Evolutionary conservation across 2,329 filamentous ascomycete genomes (phyloP).

Genomic region (Keithomyces neogunnii): DNA sequence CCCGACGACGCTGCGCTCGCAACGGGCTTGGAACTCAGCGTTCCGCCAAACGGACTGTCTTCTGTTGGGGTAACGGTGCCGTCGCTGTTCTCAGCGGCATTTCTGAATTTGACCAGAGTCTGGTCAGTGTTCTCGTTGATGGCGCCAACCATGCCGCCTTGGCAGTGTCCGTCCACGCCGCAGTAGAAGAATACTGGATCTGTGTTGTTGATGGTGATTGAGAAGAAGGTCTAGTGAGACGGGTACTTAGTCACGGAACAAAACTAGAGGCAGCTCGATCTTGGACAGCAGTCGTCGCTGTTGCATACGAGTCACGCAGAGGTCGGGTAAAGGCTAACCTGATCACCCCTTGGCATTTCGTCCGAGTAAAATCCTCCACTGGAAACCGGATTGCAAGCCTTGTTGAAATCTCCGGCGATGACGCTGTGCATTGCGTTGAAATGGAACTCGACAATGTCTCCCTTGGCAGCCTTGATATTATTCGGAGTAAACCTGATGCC

Average conservation of each 20-base stretch:
- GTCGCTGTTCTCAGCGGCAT: conserved; percentile 7
- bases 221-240: conserved; percentile 8
- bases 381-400: conserved; percentile 34
- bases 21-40: too few relatives aligned
- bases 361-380: conserved; percentile 11
- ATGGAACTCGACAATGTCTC: conserved; percentile 45
- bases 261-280: too few relatives aligned
- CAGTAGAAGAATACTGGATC: conserved; percentile 23
- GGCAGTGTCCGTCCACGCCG: conserved; percentile 15
- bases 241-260: too few relatives aligned
- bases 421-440: conserved; percentile 44
- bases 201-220: conserved; percentile 17
- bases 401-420: conserved; percentile 35
- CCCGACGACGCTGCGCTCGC: too few relatives aligned
- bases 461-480: conserved; percentile 32
- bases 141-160: conserved; percentile 20
- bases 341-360: not conserved
- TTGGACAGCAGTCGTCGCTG: too few relatives aligned
- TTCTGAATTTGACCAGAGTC: conserved; percentile 11
- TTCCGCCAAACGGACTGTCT: too few relatives aligned
- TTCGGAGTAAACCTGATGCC: conserved; percentile 35
- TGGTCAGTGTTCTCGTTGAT: conserved; percentile 15
- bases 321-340: too few relatives aligned
- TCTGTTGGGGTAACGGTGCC: conserved; percentile 3
- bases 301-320: too few relatives aligned